Percentiles rank a stretch among this genome's conserved stretches.
These are phyloP conservation scores for Neonectria punicea DNA, from an alignment of 2,329 filamentous ascomycete genomes.

Conservation along the genomic window DNA sequence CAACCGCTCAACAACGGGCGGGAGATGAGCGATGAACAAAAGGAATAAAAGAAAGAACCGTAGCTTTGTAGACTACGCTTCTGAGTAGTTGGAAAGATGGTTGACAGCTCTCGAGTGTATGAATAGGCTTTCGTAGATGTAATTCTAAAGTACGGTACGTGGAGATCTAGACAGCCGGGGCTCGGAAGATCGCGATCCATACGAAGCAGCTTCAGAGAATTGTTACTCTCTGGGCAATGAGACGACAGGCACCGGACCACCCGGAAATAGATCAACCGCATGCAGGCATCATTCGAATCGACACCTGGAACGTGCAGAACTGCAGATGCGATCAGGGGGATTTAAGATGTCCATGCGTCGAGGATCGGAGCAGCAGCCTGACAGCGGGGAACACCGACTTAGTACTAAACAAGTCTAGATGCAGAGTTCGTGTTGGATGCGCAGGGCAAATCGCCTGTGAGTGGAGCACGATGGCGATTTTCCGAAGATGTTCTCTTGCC, in stretches of 20 bases:
- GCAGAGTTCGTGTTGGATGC: background rate
- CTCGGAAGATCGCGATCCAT: background rate
- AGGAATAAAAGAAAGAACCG: too few relatives aligned
- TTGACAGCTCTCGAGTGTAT: background rate
- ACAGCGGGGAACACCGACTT: conserved; percentile 9
- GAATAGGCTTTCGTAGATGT: background rate
- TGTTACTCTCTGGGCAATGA: background rate
- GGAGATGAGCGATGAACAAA: too few relatives aligned
- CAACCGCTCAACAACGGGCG: too few relatives aligned
- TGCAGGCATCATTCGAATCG: background rate
- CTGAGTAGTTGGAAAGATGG: too few relatives aligned
- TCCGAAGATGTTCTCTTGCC: background rate
- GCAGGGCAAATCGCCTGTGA: background rate
- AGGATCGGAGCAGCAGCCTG: background rate
- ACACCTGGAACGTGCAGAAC: conserved; percentile 1
- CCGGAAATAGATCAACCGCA: background rate
- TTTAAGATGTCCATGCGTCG: conserved; percentile 11
- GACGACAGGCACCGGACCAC: background rate
- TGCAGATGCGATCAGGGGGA: conserved; percentile 18
- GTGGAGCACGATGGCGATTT: conserved; percentile 5
- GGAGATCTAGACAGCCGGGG: background rate
- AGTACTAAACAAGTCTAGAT: background rate
- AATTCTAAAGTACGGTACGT: background rate
- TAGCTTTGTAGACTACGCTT: background rate
- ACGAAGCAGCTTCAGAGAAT: background rate